Evolutionary conservation across 441 rosid species (phyloP).

Genomic region (Mallotus repandus): DNA sequence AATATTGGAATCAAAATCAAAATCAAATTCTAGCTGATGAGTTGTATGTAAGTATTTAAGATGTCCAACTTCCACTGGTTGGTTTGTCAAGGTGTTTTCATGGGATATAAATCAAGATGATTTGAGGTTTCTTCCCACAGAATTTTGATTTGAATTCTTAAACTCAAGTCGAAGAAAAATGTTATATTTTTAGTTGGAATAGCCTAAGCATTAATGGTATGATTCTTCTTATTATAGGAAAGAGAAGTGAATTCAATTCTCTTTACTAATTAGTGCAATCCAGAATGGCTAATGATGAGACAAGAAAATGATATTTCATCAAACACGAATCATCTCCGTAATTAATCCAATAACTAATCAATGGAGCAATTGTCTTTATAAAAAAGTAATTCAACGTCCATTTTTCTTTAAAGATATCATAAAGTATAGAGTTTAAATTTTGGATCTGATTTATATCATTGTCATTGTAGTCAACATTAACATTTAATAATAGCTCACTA

Average conservation of each 20-base stretch:
- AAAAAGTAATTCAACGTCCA: too few species aligned
- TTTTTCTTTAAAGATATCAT: too few species aligned
- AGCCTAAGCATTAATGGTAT: background rate
- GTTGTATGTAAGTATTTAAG: background rate
- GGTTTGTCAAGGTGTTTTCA: background rate
- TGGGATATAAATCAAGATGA: background rate
- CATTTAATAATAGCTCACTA: too few species aligned
- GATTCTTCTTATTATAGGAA: background rate
- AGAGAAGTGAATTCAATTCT: background rate
- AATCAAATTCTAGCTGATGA: conserved; percentile 10
- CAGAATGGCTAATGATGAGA: background rate
- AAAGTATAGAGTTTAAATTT: too few species aligned
- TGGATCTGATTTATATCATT: background rate
- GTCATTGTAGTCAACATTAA: too few species aligned
- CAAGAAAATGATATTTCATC: background rate
- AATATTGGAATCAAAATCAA: background rate
- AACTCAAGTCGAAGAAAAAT: background rate
- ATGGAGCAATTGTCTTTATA: too few species aligned
- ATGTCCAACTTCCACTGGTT: background rate
- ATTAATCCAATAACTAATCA: too few species aligned
- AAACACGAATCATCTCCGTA: background rate
- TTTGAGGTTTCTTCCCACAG: background rate
- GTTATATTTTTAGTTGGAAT: background rate
- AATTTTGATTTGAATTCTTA: background rate
- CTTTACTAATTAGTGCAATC: background rate